Percentiles rank a stretch among this genome's conserved stretches.
Conservation (phyloP, 2,329 filamentous ascomycete species). For the Neurospora sp. region DNA sequence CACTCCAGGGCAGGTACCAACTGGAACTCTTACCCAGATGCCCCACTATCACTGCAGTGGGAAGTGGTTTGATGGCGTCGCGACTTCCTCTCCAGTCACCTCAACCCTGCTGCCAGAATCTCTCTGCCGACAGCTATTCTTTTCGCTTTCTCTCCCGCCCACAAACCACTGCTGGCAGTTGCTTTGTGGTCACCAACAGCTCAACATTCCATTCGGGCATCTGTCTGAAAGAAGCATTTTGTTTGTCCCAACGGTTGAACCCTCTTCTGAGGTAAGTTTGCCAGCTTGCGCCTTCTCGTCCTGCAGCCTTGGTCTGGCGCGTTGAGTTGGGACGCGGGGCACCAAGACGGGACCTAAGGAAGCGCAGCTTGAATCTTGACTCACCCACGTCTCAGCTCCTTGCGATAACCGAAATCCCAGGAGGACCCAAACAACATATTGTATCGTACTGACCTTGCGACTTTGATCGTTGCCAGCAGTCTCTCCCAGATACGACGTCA, state of each 20-base stretch:
- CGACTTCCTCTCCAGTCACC: not conserved
- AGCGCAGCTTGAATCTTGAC: not conserved
- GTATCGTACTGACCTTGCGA: not conserved
- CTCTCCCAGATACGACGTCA: not conserved
- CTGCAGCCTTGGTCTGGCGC: not conserved
- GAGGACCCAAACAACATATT: not conserved
- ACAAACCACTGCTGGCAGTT: not conserved
- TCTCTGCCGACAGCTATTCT: not conserved
- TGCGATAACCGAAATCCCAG: not conserved
- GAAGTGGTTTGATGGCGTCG: not conserved
- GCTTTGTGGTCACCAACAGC: not conserved
- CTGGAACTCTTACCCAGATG: not conserved
- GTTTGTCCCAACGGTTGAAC: not conserved
- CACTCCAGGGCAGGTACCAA: not conserved
- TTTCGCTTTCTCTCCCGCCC: not conserved
- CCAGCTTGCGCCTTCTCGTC: not conserved
- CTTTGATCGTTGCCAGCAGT: not conserved
- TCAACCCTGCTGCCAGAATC: not conserved
- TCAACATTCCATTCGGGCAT: not conserved
- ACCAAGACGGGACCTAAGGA: not conserved
- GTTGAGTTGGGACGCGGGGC: not conserved
- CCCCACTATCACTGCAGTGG: not conserved
- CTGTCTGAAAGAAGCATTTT: not conserved
- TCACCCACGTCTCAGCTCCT: not conserved
- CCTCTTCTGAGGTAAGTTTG: not conserved